Conservation (phyloP, 257 asterid genomes). For the Solanum chmielewskii region DNA sequence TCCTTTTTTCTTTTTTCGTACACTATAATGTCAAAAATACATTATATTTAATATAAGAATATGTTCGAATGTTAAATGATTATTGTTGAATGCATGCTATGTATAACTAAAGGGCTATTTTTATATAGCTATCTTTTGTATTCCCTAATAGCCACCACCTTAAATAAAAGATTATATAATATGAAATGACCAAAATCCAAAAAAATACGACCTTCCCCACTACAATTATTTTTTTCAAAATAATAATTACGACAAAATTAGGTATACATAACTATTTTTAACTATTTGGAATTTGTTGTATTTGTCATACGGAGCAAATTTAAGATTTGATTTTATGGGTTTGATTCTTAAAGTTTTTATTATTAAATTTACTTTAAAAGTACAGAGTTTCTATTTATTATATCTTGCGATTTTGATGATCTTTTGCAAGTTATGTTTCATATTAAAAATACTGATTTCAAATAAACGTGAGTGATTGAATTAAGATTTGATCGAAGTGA, state of each 20-base stretch:
- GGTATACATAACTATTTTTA: neutral
- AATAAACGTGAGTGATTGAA: too few species aligned
- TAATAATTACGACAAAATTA: neutral
- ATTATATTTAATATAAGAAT: neutral
- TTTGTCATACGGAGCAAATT: fast-evolving
- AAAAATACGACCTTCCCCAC: neutral
- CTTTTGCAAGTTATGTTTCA: too few species aligned
- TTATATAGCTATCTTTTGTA: neutral
- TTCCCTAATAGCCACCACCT: neutral
- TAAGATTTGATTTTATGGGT: neutral
- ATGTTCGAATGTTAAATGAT: neutral
- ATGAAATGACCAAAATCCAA: neutral
- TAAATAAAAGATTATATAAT: neutral
- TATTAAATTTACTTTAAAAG: too few species aligned
- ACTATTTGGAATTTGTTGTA: neutral
- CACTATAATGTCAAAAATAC: neutral
- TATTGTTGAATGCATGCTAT: neutral
- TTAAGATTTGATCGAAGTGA: neutral
- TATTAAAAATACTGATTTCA: too few species aligned
- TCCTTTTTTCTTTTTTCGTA: neutral
- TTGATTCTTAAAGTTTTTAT: too few species aligned
- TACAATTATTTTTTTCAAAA: neutral
- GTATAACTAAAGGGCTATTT: neutral
- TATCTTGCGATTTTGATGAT: too few species aligned
- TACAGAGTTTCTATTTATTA: neutral